A percentile compares a stretch with the other conserved stretches of the same genome.
Conservation (phyloP, 1,139 yeast genomes). For the Blastobotrys elegans region DNA sequence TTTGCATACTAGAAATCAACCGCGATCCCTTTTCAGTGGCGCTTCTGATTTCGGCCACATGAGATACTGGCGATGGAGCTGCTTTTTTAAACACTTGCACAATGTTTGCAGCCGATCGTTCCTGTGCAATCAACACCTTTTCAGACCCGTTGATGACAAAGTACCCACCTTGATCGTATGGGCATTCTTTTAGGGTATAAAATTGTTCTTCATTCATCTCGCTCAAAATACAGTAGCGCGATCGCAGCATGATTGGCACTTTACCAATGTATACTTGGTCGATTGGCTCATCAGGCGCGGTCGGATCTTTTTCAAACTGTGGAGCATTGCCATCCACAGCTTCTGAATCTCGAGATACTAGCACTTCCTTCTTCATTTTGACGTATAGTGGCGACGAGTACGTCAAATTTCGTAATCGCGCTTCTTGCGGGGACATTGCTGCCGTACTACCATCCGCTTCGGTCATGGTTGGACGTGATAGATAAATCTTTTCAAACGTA, state of each 20-base stretch:
- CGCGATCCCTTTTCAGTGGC: conserved; percentile 97
- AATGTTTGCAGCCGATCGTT: conserved; percentile 95
- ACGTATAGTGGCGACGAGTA: conserved; percentile 95
- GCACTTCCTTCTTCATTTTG: conserved; percentile 88
- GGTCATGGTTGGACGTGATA: conserved; percentile 96
- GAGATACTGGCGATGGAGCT: conserved; percentile 95
- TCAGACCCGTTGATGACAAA: conserved; percentile 98
- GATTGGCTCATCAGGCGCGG: conserved; percentile 56
- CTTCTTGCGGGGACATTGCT: conserved; percentile 97
- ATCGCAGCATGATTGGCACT: conserved; percentile 96
- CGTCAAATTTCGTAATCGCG: conserved; percentile 90
- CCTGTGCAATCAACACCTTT: conserved; percentile 97
- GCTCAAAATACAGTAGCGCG: conserved; percentile 90
- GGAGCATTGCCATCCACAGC: conserved; percentile 46
- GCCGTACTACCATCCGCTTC: conserved; percentile 99
- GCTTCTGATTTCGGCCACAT: conserved; percentile 92
- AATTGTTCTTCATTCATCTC: conserved; percentile 93
- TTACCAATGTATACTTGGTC: conserved; percentile 85
- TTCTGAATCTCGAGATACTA: conserved; percentile 74
- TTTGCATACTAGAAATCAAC: conserved; percentile 88
- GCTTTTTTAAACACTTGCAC: conserved; percentile 98
- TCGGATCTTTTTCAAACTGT: conserved; percentile 59
- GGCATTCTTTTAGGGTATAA: conserved; percentile 95
- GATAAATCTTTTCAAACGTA: conserved; percentile 91
- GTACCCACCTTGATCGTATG: conserved; percentile 99